These are phyloP conservation scores for Xylaria sp. DNA, from an alignment of 2,329 filamentous ascomycete genomes.

Conservation along the genomic window DNA sequence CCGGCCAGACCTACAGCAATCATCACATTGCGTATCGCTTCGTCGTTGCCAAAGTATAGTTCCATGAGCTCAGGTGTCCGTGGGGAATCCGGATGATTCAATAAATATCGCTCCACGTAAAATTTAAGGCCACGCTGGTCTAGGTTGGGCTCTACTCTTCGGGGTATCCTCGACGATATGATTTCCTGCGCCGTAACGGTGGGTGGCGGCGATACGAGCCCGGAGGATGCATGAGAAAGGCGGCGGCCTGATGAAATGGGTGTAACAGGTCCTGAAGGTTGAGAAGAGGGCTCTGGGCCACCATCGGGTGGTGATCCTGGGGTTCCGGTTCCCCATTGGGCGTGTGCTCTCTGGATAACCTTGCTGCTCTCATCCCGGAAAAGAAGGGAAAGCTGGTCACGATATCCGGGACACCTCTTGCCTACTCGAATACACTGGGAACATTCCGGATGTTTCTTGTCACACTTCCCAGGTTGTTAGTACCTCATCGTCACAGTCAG, in stretches of 20 bases:
- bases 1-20: constrained; percentile 67
- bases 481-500: not conserved
- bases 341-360: constrained; percentile 67
- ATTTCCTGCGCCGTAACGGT: constrained; percentile 30
- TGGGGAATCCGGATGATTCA: constrained; percentile 63
- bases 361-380: constrained; percentile 73
- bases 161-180: constrained; percentile 41
- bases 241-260: constrained; percentile 30
- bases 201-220: not conserved
- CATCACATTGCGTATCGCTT: constrained; percentile 60
- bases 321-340: constrained; percentile 58
- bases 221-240: not conserved
- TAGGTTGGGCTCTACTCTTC: constrained; percentile 54
- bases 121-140: constrained; percentile 62
- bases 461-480: constrained; percentile 58
- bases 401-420: constrained; percentile 70
- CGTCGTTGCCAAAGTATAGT: constrained; percentile 51
- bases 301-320: constrained; percentile 45
- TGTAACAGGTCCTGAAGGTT: constrained; percentile 23
- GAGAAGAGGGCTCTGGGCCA: constrained; percentile 39
- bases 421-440: constrained; percentile 69
- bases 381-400: constrained; percentile 71
- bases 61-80: constrained; percentile 52
- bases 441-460: constrained; percentile 68
- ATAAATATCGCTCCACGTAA: constrained; percentile 61